Conservation (phyloP, 805 yeast genomes). For the Lipomyces oligophaga region DNA sequence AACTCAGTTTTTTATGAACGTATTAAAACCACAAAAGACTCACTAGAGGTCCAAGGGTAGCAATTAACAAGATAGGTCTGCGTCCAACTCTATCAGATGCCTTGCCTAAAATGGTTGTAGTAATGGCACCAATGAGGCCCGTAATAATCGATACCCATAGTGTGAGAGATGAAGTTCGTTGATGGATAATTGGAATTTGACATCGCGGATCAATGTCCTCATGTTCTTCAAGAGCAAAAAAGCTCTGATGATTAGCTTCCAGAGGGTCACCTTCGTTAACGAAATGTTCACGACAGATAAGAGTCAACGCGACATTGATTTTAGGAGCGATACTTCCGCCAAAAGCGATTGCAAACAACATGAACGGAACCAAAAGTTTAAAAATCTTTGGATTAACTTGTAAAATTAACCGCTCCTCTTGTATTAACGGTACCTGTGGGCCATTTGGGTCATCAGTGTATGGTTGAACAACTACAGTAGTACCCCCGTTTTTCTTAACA, state of each 20-base stretch:
- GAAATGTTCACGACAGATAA: constrained; percentile 21
- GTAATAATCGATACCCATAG: constrained; percentile 24
- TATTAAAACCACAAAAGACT: background rate
- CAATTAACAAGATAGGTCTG: constrained; percentile 9
- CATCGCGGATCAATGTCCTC: constrained; percentile 18
- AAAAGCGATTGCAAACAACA: constrained; percentile 14
- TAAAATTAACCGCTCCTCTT: too few relatives aligned
- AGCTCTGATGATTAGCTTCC: background rate
- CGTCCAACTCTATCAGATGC: constrained; percentile 19
- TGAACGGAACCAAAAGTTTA: constrained; percentile 12
- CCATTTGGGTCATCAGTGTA: constrained; percentile 21
- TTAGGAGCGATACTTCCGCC: constrained; percentile 25
- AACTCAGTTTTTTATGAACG: too few relatives aligned
- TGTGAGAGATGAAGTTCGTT: constrained; percentile 15
- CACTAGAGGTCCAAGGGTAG: constrained; percentile 18
- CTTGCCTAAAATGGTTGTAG: constrained; percentile 11
- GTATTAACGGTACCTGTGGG: constrained; percentile 6
- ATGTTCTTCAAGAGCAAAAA: background rate
- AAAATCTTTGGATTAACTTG: constrained; percentile 6
- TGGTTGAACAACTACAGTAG: constrained; percentile 1
- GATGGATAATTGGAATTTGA: constrained; percentile 17
- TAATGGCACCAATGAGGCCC: constrained; percentile 18
- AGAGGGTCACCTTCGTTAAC: constrained; percentile 9
- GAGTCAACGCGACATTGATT: constrained; percentile 17
- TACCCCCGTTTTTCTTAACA: constrained; percentile 7